These are phyloP conservation scores for Nitzschia palea DNA, from an alignment of 108 stramenopile species.

Conservation along the genomic window DNA sequence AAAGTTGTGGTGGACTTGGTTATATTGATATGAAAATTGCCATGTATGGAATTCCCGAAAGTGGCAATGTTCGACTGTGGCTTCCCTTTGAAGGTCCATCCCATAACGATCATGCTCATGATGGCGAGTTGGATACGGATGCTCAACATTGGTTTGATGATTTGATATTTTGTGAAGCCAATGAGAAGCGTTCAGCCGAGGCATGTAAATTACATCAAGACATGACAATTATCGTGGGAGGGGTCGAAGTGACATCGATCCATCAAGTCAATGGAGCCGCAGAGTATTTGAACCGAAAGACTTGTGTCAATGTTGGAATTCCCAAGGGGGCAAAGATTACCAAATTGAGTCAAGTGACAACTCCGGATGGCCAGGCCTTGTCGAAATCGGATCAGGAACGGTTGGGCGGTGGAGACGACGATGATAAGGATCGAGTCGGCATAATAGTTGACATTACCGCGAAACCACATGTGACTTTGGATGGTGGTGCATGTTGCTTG, in stretches of 20 bases:
- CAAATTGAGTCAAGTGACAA: constrained; percentile 28
- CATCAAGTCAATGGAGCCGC: constrained; percentile 57
- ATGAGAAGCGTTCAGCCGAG: constrained; percentile 68
- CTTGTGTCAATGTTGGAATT: constrained; percentile 69
- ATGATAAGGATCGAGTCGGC: constrained; percentile 33
- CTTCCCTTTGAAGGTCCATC: constrained; percentile 62
- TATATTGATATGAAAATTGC: constrained; percentile 89
- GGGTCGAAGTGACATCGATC: constrained; percentile 31
- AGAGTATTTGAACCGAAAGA: constrained; percentile 77
- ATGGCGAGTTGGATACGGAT: constrained; percentile 21
- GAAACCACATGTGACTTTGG: constrained; percentile 46
- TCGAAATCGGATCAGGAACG: constrained; percentile 15
- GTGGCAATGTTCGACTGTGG: constrained; percentile 68
- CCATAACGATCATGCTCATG: constrained; percentile 26
- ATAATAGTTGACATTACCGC: constrained; percentile 42
- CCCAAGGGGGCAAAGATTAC: constrained; percentile 61
- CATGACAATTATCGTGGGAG: constrained; percentile 59
- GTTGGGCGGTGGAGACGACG: constrained; percentile 11
- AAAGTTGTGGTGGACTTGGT: constrained; percentile 76
- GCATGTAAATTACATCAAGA: constrained; percentile 76
- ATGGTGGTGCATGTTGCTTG: constrained; percentile 79
- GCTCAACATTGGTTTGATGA: constrained; percentile 68
- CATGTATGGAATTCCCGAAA: constrained; percentile 76
- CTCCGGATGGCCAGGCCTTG: constrained; percentile 22
- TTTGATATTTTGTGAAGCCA: constrained; percentile 82